phyloP scores from a whole-genome alignment of 768 basidiomycete species.

The Leccinellum albellum region DNA sequence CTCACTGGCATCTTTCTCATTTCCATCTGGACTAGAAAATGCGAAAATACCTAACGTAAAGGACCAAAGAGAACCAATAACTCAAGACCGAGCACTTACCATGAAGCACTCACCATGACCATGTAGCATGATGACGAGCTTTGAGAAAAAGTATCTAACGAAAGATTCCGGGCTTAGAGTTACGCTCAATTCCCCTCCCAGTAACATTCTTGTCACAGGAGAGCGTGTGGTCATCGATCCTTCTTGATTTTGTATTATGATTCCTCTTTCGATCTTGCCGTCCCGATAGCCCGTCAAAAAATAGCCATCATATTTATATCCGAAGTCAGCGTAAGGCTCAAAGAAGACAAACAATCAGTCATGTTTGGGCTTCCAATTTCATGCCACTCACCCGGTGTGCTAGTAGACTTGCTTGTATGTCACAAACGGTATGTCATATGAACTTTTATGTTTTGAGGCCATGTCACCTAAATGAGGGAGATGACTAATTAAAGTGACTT shows the following conservation, averaged over 20 bases:
- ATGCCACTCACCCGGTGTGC: neutral
- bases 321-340: neutral
- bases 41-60: constrained; percentile 91
- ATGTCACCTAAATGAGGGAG: neutral
- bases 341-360: neutral
- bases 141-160: constrained; percentile 69
- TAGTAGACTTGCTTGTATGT: too few relatives aligned
- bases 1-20: neutral
- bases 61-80: constrained; percentile 72
- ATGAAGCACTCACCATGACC: constrained; percentile 82
- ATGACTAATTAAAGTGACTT: neutral
- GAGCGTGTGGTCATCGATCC: neutral
- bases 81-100: constrained; percentile 71
- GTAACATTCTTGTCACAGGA: neutral
- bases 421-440: too few relatives aligned
- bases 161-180: constrained; percentile 73
- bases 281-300: neutral
- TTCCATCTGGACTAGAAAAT: constrained; percentile 76
- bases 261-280: neutral
- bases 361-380: neutral
- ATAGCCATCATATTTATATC: neutral
- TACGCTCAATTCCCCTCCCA: constrained; percentile 79
- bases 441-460: neutral
- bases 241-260: neutral
- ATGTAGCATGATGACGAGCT: constrained; percentile 93